Conservation (phyloP, 768 basidiomycete genomes). For the Russula vinacea region DNA sequence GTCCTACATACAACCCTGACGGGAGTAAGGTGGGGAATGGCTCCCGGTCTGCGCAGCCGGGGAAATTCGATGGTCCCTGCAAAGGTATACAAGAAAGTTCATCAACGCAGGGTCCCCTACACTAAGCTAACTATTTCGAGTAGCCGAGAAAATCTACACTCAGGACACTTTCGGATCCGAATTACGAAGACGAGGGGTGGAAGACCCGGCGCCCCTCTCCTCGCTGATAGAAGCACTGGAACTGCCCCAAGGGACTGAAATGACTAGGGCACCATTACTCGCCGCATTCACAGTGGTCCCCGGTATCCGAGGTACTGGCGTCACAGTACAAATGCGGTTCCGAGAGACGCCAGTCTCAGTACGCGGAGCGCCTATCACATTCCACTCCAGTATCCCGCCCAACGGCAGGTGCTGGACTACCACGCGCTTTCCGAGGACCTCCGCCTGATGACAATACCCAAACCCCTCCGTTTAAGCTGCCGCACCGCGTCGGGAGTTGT, state of each 20-base stretch:
- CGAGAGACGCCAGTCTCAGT: constrained; percentile 1
- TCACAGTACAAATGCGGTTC: not conserved
- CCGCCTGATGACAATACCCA: constrained; percentile 50
- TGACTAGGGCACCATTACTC: constrained; percentile 9
- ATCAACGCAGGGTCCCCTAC: constrained; percentile 7
- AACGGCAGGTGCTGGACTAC: constrained; percentile 93
- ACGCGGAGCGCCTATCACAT: constrained; percentile 26
- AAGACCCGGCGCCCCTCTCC: constrained; percentile 9
- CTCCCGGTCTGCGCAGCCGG: not conserved
- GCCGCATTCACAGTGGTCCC: constrained; percentile 7
- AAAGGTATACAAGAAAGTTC: constrained; percentile 12
- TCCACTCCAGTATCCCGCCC: constrained; percentile 78
- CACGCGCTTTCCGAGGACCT: constrained; percentile 91
- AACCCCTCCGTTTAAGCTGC: not conserved
- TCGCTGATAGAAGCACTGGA: constrained; percentile 14
- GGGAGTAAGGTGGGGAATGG: constrained; percentile 8
- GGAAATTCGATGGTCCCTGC: constrained; percentile 15
- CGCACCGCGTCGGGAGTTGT: not conserved
- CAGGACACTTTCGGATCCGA: constrained; percentile 2
- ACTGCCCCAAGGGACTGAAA: constrained; percentile 20
- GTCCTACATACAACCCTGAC: not conserved
- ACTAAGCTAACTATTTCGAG: constrained; percentile 20
- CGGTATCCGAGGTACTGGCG: constrained; percentile 31
- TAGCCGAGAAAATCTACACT: constrained; percentile 10
- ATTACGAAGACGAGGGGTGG: constrained; percentile 1